Evolutionary conservation across 345 rosid species (phyloP), one percentile per base, ranked within the genome.

Genomic region (Moricandia moricandioides): DNA sequence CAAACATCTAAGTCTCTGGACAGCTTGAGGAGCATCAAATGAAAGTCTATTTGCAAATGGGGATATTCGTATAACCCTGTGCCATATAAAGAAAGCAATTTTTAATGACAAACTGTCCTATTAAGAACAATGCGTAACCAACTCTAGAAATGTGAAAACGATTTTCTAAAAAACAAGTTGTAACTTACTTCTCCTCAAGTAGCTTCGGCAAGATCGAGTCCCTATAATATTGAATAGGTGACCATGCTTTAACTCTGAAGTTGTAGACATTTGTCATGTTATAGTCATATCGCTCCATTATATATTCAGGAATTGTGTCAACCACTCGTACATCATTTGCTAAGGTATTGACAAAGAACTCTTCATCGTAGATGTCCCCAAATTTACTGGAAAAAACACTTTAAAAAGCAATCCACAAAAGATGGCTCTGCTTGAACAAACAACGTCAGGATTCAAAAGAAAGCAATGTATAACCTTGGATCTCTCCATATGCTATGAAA

Each of bases 21-120:
- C 99, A 34, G 87, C 73, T 63, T 95, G 86, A 60, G 99, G 99
- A 74, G 92, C 95, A 81, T 92, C 96, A 86, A 89, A 88, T 43
- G 99, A 96, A 72, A 96, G 87, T 72, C 99, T 87, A 84, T 96
- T 92, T 62, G 99, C 99, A 80, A 96, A 96, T 34, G 99, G 99
- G 69, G 98, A 92, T 80, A 96, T 96, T 88, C 98, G 83, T 82
- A 96, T 86, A 37, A 96, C 74, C 94, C 99, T 96, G 93, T 39
- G 47, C 62, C 75, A 79, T 70, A 69, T 11, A 81, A 54, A 78
- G 35, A 66, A n/a, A 67, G 52, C 40, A 52, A 33, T 39, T 51
- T 66, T 52, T 51, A 72, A 18, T 60, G 12, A 71, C 21, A 78
- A 47, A 39, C 26, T 49, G 45, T 39, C 45, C 64, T 59, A 21